These are phyloP conservation scores for Cyphellophora europaea DNA, from an alignment of 2,329 filamentous ascomycete genomes.

Conservation along the genomic window DNA sequence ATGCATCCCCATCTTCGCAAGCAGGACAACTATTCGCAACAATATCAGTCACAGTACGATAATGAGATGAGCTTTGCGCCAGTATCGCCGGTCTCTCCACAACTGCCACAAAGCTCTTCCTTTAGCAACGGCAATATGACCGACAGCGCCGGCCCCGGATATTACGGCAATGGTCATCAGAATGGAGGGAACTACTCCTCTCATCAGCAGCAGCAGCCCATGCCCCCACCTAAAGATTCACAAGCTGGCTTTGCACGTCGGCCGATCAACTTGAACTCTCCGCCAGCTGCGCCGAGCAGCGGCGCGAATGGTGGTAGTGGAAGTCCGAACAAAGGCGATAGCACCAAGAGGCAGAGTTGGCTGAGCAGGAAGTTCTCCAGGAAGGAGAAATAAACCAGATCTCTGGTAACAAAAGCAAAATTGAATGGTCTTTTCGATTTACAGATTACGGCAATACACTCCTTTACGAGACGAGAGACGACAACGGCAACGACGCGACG, in stretches of 20 bases:
- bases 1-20: conserved; percentile 34
- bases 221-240: conserved; percentile 1
- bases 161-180: neutral
- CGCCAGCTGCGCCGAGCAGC: neutral
- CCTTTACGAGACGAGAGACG: no score
- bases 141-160: conserved; percentile 7
- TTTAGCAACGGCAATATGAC: conserved; percentile 15
- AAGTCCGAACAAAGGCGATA: conserved; percentile 30
- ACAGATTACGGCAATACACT: no score
- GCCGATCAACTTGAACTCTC: conserved; percentile 19
- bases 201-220: conserved; percentile 19
- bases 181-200: conserved; percentile 14
- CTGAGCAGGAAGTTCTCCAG: conserved; percentile 75
- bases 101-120: conserved; percentile 29
- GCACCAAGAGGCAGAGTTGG: conserved; percentile 78
- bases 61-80: conserved; percentile 22
- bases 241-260: conserved; percentile 11
- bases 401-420: no score
- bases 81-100: conserved; percentile 25
- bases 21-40: conserved; percentile 32
- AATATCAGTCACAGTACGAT: conserved; percentile 27
- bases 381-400: conserved; percentile 22
- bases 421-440: no score
- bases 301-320: conserved; percentile 2
- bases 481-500: no score